Conservation (phyloP, 2,329 filamentous ascomycete species). For the Lachnellula subtilissima region DNA sequence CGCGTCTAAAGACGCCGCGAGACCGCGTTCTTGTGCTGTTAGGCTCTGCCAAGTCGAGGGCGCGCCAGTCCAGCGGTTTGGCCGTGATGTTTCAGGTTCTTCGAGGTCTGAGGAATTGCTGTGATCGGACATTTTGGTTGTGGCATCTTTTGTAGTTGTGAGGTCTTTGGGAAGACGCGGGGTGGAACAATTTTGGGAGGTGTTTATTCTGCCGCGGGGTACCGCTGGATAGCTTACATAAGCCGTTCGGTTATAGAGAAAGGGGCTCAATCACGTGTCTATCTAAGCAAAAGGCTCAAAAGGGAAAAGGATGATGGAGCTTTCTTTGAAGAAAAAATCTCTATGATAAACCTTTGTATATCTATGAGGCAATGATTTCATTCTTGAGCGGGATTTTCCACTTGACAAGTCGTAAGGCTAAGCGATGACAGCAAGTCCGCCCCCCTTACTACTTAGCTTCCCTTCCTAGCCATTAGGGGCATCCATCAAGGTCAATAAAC, state of each 20-base stretch:
- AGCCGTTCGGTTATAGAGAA: neutral
- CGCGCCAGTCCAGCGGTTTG: constrained; percentile 69
- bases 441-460: no score
- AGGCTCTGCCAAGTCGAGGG: constrained; percentile 61
- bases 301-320: no score
- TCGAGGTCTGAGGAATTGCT: constrained; percentile 37
- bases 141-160: neutral
- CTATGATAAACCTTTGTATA: no score
- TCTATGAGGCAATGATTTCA: no score
- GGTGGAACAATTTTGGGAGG: neutral
- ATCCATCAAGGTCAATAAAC: no score
- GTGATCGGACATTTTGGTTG: constrained; percentile 3
- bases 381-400: no score
- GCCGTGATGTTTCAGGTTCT: constrained; percentile 38
- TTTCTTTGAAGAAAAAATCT: no score
- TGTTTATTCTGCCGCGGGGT: neutral
- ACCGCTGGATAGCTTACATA: neutral
- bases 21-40: constrained; percentile 58
- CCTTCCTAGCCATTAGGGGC: no score
- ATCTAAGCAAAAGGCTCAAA: no score
- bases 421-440: no score
- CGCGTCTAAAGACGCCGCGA: constrained; percentile 59
- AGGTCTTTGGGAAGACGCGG: neutral
- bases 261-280: neutral
- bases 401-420: no score